Percentiles rank a stretch among this genome's conserved stretches.
phyloP scores from a whole-genome alignment of 202 grass and related monocot species.

The Panicum hallii region DNA sequence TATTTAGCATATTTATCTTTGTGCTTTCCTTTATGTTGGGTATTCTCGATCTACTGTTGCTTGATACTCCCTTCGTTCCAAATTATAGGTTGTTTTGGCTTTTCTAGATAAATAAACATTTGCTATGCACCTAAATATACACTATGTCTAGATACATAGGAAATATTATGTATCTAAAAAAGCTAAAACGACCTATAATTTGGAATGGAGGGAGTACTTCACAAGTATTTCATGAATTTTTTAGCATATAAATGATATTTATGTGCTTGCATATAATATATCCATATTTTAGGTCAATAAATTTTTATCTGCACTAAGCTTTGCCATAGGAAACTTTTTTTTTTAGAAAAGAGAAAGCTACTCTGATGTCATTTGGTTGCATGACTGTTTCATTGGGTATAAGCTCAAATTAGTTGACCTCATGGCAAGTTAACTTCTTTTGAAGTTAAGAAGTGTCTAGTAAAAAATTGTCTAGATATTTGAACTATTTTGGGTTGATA shows the following conservation, averaged over 20 bases:
- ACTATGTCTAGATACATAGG: too few species aligned
- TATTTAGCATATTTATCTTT: conserved; percentile 30
- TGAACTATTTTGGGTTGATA: background rate
- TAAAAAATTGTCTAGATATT: background rate
- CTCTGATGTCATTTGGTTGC: too few species aligned
- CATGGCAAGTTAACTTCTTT: background rate
- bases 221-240: background rate
- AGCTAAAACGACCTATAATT: too few species aligned
- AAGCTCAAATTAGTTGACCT: background rate
- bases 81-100: too few species aligned
- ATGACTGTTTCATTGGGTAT: background rate
- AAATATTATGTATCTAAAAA: too few species aligned
- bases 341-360: too few species aligned
- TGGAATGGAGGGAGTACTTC: too few species aligned
- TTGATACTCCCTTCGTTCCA: background rate
- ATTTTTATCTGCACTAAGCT: conserved; percentile 3
- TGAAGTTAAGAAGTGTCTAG: conserved; percentile 12
- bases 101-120: too few species aligned
- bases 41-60: background rate
- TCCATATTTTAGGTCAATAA: conserved; percentile 11
- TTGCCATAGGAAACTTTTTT: background rate
- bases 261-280: background rate
- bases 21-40: conserved; percentile 37
- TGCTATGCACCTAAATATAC: too few species aligned
- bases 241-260: background rate